Conservation (phyloP, 2,329 filamentous ascomycete genomes). For the Graphilbum fragrans region DNA sequence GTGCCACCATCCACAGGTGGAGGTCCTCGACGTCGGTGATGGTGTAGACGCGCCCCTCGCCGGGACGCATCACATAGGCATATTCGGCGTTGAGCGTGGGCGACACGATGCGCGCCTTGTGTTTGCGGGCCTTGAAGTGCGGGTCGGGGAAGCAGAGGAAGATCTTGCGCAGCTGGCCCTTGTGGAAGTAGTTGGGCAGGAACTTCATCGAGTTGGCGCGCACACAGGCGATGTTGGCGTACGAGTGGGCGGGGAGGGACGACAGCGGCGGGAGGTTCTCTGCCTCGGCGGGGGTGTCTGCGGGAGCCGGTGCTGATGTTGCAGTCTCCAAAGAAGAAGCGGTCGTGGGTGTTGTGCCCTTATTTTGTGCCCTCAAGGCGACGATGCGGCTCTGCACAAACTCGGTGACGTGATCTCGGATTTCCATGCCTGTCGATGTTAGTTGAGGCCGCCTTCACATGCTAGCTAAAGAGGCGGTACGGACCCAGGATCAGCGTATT, state of each 20-base stretch:
- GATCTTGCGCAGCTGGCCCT: slow-evolving; percentile 71
- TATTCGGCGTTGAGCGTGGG: slow-evolving; percentile 85
- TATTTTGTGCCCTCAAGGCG: slow-evolving; percentile 60
- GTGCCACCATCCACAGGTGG: slow-evolving; percentile 84
- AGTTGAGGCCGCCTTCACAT: too few species aligned
- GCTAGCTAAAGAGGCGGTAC: background rate
- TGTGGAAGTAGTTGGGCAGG: slow-evolving; percentile 90
- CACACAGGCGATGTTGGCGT: slow-evolving; percentile 80
- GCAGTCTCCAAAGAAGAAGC: background rate
- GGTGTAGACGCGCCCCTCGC: slow-evolving; percentile 73
- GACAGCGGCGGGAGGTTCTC: slow-evolving; percentile 14
- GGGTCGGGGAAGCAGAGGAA: slow-evolving; percentile 98
- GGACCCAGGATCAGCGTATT: slow-evolving; percentile 71
- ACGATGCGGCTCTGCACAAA: slow-evolving; percentile 82
- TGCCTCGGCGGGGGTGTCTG: background rate
- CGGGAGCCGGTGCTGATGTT: background rate
- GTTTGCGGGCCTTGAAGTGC: slow-evolving; percentile 94
- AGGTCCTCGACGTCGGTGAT: slow-evolving; percentile 96
- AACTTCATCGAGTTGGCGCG: slow-evolving; percentile 99
- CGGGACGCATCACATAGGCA: slow-evolving; percentile 71
- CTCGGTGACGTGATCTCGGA: slow-evolving; percentile 78
- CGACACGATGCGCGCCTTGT: slow-evolving; percentile 91
- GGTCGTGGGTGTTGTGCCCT: background rate
- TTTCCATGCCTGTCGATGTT: slow-evolving; percentile 61
- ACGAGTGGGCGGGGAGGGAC: slow-evolving; percentile 28